Conservation (phyloP, 1,139 yeast species). For the Suhomyces bokatorum region DNA sequence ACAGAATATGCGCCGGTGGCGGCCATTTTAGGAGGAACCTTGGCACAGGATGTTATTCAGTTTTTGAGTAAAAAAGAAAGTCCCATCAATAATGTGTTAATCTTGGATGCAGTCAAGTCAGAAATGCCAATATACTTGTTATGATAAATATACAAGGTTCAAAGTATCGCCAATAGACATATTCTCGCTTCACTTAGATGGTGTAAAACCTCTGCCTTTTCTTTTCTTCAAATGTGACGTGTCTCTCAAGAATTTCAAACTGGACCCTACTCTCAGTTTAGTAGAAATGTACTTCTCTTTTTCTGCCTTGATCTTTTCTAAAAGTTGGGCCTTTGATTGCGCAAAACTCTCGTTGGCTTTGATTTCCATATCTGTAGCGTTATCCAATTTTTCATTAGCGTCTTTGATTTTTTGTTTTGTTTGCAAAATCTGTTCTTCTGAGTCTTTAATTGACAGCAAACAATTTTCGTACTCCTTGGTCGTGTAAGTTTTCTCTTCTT, state of each 20-base stretch:
- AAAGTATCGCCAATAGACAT: not conserved
- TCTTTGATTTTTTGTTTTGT: constrained; percentile 31
- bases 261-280: constrained; percentile 33
- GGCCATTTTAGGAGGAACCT: constrained; percentile 85
- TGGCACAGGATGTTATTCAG: constrained; percentile 91
- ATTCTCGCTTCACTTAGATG: constrained; percentile 18
- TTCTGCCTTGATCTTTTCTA: constrained; percentile 28
- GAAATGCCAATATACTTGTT: constrained; percentile 76
- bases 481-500: constrained; percentile 66
- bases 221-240: constrained; percentile 48
- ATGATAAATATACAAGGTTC: not conserved
- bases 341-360: constrained; percentile 26
- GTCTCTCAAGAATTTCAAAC: constrained; percentile 40
- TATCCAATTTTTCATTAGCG: constrained; percentile 31
- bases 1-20: constrained; percentile 83
- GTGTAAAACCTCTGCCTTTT: constrained; percentile 44
- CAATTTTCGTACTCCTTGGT: constrained; percentile 65
- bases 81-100: constrained; percentile 78
- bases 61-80: constrained; percentile 71
- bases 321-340: constrained; percentile 23
- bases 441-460: constrained; percentile 52
- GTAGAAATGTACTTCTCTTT: constrained; percentile 26
- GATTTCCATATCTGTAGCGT: constrained; percentile 24
- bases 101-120: constrained; percentile 69
- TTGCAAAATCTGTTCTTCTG: constrained; percentile 41